Conservation (phyloP, 225 moss, liverwort and hornwort species). For the Pleurozium schreberi region DNA sequence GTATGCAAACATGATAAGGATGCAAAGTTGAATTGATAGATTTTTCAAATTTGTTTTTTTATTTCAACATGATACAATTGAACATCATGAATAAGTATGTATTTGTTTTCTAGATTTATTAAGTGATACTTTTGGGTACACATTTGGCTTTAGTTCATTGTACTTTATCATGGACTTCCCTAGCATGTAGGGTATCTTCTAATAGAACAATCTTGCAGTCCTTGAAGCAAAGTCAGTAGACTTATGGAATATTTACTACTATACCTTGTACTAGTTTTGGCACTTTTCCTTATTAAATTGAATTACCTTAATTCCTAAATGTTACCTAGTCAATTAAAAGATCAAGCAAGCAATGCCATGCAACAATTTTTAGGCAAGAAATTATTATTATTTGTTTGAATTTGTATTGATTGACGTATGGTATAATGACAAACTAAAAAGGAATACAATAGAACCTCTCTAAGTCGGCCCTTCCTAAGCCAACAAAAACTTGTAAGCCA, state of each 20-base stretch:
- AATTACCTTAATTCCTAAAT: too few relatives aligned
- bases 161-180: background rate
- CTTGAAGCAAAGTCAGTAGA: background rate
- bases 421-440: background rate
- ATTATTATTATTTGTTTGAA: too few relatives aligned
- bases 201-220: background rate
- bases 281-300: fast-evolving
- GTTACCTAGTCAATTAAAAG: background rate
- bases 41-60: too few relatives aligned
- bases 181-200: too few relatives aligned
- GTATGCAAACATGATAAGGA: background rate
- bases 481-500: too few relatives aligned
- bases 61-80: background rate
- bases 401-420: background rate
- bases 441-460: too few relatives aligned
- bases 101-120: background rate
- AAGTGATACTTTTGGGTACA: background rate
- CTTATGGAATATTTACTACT: background rate
- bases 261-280: background rate
- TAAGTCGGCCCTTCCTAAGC: too few relatives aligned
- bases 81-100: too few relatives aligned
- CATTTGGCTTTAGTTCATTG: too few relatives aligned
- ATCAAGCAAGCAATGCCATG: background rate
- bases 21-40: background rate
- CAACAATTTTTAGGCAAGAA: background rate